Conservation (phyloP, 805 yeast species). For the Saccharomycopsis capsularis region DNA sequence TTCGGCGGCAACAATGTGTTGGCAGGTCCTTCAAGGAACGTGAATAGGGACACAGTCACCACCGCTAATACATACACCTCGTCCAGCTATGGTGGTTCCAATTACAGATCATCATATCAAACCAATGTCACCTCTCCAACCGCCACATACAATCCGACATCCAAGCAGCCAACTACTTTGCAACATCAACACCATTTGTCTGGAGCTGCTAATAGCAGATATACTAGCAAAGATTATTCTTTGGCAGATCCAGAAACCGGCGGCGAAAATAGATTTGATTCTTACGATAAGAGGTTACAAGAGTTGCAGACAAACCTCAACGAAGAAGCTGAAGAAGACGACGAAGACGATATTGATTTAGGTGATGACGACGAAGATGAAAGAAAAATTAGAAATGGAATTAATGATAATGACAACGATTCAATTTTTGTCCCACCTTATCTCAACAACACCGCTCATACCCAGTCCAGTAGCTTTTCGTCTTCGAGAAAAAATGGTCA, state of each 20-base stretch:
- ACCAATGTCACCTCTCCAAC: constrained; percentile 18
- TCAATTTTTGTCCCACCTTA: constrained; percentile 21
- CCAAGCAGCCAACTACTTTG: background rate
- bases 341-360: constrained; percentile 7
- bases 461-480: constrained; percentile 17
- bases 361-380: constrained; percentile 16
- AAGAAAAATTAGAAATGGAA: background rate
- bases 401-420: constrained; percentile 1
- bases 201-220: background rate
- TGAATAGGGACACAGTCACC: constrained; percentile 15
- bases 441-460: constrained; percentile 21
- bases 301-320: constrained; percentile 13
- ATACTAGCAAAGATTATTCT: background rate
- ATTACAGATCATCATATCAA: constrained; percentile 16
- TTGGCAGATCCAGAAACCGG: background rate
- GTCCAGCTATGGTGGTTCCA: constrained; percentile 8
- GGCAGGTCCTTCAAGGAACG: background rate
- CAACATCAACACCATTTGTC: constrained; percentile 3
- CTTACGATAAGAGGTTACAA: constrained; percentile 14
- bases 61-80: constrained; percentile 15
- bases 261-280: constrained; percentile 10
- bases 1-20: background rate
- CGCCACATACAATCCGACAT: constrained; percentile 4
- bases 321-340: background rate
- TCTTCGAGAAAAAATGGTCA: constrained; percentile 11